A percentile compares a stretch with the other conserved stretches of the same genome.
phyloP scores from a whole-genome alignment of 257 asterid species.

The Striga asiatica region DNA sequence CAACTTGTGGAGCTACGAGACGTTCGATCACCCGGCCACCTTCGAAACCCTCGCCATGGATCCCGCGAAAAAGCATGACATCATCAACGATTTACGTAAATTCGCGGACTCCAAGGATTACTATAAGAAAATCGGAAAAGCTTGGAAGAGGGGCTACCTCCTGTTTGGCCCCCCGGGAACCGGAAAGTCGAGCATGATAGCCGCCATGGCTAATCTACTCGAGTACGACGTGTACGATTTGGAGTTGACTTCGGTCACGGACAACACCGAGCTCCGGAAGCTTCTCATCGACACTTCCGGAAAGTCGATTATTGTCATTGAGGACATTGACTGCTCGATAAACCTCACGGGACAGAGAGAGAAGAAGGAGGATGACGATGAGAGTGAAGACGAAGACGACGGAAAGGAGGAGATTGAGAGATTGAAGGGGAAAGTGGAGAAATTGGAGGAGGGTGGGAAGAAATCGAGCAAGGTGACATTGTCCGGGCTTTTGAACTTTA shows the following conservation, averaged over 20 bases:
- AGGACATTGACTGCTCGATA: constrained; percentile 50
- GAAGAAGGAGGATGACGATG: constrained; percentile 4
- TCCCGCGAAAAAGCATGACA: constrained; percentile 32
- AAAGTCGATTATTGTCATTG: constrained; percentile 38
- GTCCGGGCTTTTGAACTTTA: constrained; percentile 55
- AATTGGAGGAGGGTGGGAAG: constrained; percentile 7
- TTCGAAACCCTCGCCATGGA: constrained; percentile 49
- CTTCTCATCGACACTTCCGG: constrained; percentile 34
- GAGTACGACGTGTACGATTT: constrained; percentile 41
- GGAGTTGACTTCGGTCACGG: constrained; percentile 36
- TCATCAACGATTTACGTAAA: constrained; percentile 27
- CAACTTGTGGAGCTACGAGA: constrained; percentile 37
- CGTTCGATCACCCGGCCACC: constrained; percentile 41
- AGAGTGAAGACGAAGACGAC: background rate
- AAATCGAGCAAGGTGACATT: constrained; percentile 36
- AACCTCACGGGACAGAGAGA: constrained; percentile 44
- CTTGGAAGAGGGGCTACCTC: constrained; percentile 55
- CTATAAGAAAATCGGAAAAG: constrained; percentile 48
- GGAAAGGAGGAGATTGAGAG: constrained; percentile 1
- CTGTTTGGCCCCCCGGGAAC: constrained; percentile 44
- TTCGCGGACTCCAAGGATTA: constrained; percentile 37
- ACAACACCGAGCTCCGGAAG: constrained; percentile 40
- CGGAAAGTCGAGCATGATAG: constrained; percentile 48
- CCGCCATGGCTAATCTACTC: constrained; percentile 46
- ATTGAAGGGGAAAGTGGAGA: constrained; percentile 8